Conservation (phyloP, 169 alveolate genomes). For the Eimeria praecox region DNA sequence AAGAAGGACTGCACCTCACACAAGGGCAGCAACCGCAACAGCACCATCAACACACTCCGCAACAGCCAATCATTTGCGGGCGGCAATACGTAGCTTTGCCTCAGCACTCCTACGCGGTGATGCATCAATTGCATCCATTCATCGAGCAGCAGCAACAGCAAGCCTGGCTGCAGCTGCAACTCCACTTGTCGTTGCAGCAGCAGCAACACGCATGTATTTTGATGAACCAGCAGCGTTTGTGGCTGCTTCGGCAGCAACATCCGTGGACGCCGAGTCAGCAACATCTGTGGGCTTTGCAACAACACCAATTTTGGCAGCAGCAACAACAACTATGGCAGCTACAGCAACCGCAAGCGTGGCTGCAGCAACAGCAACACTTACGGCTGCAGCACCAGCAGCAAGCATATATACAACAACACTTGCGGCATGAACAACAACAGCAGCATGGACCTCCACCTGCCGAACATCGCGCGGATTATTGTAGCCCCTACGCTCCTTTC, state of each 20-base stretch:
- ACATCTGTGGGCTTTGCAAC: constrained; percentile 52
- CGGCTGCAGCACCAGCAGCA: constrained; percentile 39
- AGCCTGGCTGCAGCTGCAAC: constrained; percentile 43
- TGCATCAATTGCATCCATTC: not conserved
- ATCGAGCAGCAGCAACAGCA: constrained; percentile 37
- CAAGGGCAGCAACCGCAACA: constrained; percentile 9
- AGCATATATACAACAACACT: not conserved
- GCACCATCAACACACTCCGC: not conserved
- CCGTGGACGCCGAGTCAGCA: not conserved
- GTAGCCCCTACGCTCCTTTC: not conserved
- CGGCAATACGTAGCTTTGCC: not conserved
- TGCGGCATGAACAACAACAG: constrained; percentile 28
- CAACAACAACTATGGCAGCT: not conserved
- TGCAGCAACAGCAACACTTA: constrained; percentile 29
- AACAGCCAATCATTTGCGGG: not conserved
- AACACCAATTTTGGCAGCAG: constrained; percentile 17
- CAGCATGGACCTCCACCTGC: not conserved
- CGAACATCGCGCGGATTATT: not conserved
- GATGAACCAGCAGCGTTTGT: constrained; percentile 20
- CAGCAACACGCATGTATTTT: constrained; percentile 17
- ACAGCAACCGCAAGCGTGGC: constrained; percentile 24
- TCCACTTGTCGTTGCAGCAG: constrained; percentile 23
- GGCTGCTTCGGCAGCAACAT: constrained; percentile 22
- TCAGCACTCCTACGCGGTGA: not conserved
- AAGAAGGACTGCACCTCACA: constrained; percentile 2